These are phyloP conservation scores for Cajanus cajan DNA, from an alignment of 306 rosid species.

Conservation along the genomic window DNA sequence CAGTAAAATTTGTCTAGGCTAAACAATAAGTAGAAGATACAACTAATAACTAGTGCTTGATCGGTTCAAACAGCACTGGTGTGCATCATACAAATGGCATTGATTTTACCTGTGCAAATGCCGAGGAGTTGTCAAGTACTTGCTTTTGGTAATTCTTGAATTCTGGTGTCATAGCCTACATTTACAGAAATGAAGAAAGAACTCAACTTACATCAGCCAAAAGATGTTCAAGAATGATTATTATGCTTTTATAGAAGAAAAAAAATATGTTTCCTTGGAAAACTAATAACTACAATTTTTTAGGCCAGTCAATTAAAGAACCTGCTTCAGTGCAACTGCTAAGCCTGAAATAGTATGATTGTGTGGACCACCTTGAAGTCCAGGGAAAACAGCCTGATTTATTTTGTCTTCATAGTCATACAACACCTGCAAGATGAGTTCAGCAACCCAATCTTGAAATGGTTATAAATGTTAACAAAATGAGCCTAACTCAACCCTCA, in stretches of 20 bases:
- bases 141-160: conserved; percentile 89
- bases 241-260: conserved; percentile 15
- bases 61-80: background rate
- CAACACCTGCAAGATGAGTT: conserved; percentile 51
- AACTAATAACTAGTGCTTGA: conserved; percentile 4
- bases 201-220: conserved; percentile 28
- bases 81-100: background rate
- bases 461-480: background rate
- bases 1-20: conserved; percentile 4
- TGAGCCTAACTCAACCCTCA: background rate
- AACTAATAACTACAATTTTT: conserved; percentile 7
- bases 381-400: conserved; percentile 93
- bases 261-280: conserved; percentile 19
- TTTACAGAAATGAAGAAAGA: conserved; percentile 31
- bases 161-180: conserved; percentile 78
- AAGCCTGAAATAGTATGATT: conserved; percentile 85
- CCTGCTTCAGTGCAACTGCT: conserved; percentile 95
- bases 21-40: conserved; percentile 14
- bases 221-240: conserved; percentile 14
- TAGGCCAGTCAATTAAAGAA: conserved; percentile 33
- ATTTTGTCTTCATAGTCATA: conserved; percentile 82
- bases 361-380: conserved; percentile 98
- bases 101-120: conserved; percentile 71
- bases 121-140: conserved; percentile 70
- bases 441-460: conserved; percentile 30